phyloP scores from a whole-genome alignment of 2,329 filamentous ascomycete genomes.

The Hymenoscyphus albidus region DNA sequence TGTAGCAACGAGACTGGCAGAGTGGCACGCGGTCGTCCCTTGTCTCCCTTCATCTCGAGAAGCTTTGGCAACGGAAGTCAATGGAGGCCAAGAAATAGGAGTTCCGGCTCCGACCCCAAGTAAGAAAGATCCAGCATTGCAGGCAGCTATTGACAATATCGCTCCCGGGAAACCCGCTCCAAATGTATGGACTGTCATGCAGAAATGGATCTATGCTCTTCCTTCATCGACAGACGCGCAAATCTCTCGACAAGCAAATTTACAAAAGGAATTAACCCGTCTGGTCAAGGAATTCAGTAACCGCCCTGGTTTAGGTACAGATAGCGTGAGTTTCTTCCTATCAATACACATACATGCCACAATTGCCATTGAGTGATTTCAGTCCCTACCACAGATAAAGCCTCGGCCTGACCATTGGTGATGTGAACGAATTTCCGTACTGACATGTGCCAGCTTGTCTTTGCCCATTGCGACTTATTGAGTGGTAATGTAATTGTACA shows the following conservation, averaged over 20 bases:
- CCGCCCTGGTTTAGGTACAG: constrained; percentile 69
- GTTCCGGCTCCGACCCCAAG: constrained; percentile 29
- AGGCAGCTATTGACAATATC: constrained; percentile 46
- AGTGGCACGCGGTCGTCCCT: constrained; percentile 82
- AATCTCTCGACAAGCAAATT: constrained; percentile 57
- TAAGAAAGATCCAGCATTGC: constrained; percentile 37
- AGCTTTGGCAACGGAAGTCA: constrained; percentile 35
- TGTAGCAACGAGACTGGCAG: constrained; percentile 76
- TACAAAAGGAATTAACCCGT: constrained; percentile 72
- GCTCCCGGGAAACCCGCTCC: constrained; percentile 69
- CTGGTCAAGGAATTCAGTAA: constrained; percentile 70
- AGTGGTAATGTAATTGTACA: constrained; percentile 93
- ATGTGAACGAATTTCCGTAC: constrained; percentile 9
- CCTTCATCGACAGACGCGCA: constrained; percentile 69
- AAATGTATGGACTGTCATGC: constrained; percentile 92
- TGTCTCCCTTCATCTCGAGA: constrained; percentile 44
- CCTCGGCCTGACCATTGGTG: constrained; percentile 1
- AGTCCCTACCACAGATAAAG: background rate
- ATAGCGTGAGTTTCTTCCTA: constrained; percentile 56
- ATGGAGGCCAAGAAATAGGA: constrained; percentile 35
- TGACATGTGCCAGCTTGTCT: constrained; percentile 62
- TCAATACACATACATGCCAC: constrained; percentile 4
- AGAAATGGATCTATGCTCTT: constrained; percentile 89
- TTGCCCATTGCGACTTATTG: constrained; percentile 94
- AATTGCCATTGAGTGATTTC: background rate